Conservation (phyloP, 169 alveolate genomes). For the Plasmodium adleri region DNA sequence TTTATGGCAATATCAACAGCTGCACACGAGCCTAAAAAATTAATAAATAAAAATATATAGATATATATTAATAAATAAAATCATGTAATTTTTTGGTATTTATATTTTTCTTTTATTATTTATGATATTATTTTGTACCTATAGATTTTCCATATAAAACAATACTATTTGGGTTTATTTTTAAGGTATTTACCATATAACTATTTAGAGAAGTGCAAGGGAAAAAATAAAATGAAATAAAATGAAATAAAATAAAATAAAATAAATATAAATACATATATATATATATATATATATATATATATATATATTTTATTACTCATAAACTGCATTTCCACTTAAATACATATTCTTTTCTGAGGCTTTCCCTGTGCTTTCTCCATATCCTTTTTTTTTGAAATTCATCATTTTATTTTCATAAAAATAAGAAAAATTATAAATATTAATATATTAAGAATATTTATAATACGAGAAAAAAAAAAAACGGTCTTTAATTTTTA, state of each 20-base stretch:
- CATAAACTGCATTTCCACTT: conserved; percentile 69
- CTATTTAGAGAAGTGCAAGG: conserved; percentile 16
- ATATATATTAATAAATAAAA: too few relatives aligned
- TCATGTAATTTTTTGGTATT: conserved; percentile 7
- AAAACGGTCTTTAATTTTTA: not conserved
- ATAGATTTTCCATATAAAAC: conserved; percentile 71
- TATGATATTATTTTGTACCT: conserved; percentile 38
- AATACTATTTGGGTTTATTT: conserved; percentile 53
- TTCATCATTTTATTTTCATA: conserved; percentile 5
- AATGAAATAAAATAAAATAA: not conserved
- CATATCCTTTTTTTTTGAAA: conserved; percentile 69
- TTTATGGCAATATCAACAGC: conserved; percentile 55
- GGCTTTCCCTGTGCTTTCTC: conserved; percentile 71
- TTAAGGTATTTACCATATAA: conserved; percentile 56
- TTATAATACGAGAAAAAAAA: conserved; percentile 8
- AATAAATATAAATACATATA: not conserved
- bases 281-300: too few relatives aligned
- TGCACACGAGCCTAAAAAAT: conserved; percentile 70
- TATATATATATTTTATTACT: conserved; percentile 2
- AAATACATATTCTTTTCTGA: conserved; percentile 62
- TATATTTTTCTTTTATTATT: not conserved
- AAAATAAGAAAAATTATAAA: conserved; percentile 3
- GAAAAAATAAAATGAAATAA: not conserved
- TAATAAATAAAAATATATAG: not conserved
- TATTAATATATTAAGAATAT: conserved; percentile 13